A percentile compares a stretch with the other conserved stretches of the same genome.
Conservation (phyloP, 2,329 filamentous ascomycete species). For the Thelonectria discophora region DNA sequence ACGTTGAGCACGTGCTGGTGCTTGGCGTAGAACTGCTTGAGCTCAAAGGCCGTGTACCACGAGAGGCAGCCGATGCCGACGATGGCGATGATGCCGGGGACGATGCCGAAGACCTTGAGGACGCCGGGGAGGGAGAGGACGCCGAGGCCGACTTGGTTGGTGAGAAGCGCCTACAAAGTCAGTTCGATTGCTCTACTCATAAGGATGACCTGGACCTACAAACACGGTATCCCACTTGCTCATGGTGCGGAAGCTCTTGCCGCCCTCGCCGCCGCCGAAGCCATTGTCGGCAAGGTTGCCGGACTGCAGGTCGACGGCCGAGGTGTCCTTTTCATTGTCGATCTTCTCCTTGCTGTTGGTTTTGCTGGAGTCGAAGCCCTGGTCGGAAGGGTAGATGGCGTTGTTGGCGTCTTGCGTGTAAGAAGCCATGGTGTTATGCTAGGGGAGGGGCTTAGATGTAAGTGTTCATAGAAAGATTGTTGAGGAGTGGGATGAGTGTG, state of each 20-base stretch:
- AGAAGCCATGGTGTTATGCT: slow-evolving; percentile 31
- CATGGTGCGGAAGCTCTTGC: slow-evolving; percentile 48
- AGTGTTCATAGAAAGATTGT: slow-evolving; percentile 3
- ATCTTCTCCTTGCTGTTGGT: slow-evolving; percentile 41
- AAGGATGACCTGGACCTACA: not conserved
- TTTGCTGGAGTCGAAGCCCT: slow-evolving; percentile 40
- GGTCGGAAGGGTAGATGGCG: slow-evolving; percentile 40
- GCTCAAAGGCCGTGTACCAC: slow-evolving; percentile 61
- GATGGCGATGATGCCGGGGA: slow-evolving; percentile 74
- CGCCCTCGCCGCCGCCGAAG: slow-evolving; percentile 42
- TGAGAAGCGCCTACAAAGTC: slow-evolving; percentile 39
- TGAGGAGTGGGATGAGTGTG: not conserved
- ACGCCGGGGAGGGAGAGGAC: slow-evolving; percentile 76
- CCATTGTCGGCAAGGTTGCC: slow-evolving; percentile 39
- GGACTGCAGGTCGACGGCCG: slow-evolving; percentile 29
- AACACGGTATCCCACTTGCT: slow-evolving; percentile 47
- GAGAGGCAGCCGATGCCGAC: slow-evolving; percentile 71
- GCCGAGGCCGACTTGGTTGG: slow-evolving; percentile 50
- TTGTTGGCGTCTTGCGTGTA: slow-evolving; percentile 33
- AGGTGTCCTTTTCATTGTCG: slow-evolving; percentile 24
- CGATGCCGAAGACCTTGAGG: slow-evolving; percentile 72
- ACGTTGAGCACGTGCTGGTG: slow-evolving; percentile 76
- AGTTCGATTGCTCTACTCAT: not conserved
- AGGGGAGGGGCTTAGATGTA: slow-evolving; percentile 3
- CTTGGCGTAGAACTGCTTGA: slow-evolving; percentile 73